Percentiles rank a stretch among this genome's conserved stretches.
These are phyloP conservation scores for Nymphaea thermarum DNA, from an alignment of 164 flowering plant genomes.

Conservation along the genomic window DNA sequence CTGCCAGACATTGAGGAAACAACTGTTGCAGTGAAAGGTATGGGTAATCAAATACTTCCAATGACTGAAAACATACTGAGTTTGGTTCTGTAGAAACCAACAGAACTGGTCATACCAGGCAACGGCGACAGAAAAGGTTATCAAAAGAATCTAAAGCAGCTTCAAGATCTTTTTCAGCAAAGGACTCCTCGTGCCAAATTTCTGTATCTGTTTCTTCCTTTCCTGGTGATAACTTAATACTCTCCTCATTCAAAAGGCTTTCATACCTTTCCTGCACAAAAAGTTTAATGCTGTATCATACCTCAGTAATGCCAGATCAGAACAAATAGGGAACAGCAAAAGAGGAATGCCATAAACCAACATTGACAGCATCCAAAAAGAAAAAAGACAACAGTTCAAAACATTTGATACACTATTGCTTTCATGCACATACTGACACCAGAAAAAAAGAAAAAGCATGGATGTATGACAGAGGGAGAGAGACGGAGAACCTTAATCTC, in stretches of 20 bases:
- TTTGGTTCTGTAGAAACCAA: neutral
- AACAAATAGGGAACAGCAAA: conserved; percentile 75
- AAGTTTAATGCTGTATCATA: conserved; percentile 88
- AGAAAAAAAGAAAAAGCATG: neutral
- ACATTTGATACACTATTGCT: too few relatives aligned
- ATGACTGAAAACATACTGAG: neutral
- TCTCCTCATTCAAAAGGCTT: conserved; percentile 34
- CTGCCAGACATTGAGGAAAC: conserved; percentile 24
- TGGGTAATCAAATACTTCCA: neutral
- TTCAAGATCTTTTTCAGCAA: conserved; percentile 80
- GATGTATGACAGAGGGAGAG: neutral
- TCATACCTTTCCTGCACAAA: conserved; percentile 99
- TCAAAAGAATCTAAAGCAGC: conserved; percentile 88
- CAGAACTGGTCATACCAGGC: conserved; percentile 36
- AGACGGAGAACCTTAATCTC: conserved; percentile 60
- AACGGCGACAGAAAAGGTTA: conserved; percentile 84
- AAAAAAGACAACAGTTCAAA: too few relatives aligned
- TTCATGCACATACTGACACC: conserved; percentile 3
- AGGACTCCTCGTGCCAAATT: conserved; percentile 25
- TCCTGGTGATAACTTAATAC: conserved; percentile 14
- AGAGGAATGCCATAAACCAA: conserved; percentile 29
- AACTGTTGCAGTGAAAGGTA: neutral
- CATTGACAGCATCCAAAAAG: too few relatives aligned
- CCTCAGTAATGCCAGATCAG: conserved; percentile 80
- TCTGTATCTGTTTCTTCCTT: conserved; percentile 19